phyloP scores from a whole-genome alignment of 352 stramenopile genomes.

The Globisporangium carolinianum region DNA sequence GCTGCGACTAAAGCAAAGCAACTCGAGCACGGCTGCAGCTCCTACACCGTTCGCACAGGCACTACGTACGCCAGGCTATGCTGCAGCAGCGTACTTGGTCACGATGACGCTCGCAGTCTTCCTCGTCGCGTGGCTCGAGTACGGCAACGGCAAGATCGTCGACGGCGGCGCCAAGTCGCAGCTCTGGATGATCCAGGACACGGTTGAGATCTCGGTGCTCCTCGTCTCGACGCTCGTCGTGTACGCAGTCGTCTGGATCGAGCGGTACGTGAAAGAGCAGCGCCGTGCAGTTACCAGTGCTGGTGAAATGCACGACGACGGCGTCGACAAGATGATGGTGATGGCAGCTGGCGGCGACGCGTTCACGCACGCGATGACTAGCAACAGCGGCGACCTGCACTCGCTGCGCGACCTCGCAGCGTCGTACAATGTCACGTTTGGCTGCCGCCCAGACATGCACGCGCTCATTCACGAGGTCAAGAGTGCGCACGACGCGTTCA shows the following conservation, averaged over 20 bases:
- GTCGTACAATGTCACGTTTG: constrained; percentile 19
- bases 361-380: background rate
- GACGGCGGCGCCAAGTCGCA: constrained; percentile 18
- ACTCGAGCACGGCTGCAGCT: background rate
- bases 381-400: constrained; percentile 8
- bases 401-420: constrained; percentile 24
- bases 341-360: background rate
- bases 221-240: constrained; percentile 8
- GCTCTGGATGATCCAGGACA: constrained; percentile 25
- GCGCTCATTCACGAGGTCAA: constrained; percentile 23
- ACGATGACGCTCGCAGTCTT: constrained; percentile 15
- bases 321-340: background rate
- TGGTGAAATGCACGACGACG: background rate
- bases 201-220: constrained; percentile 20
- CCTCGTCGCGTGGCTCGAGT: constrained; percentile 16
- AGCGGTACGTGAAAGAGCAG: constrained; percentile 2
- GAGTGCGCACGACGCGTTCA: constrained; percentile 7
- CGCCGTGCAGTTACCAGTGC: background rate
- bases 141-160: constrained; percentile 18
- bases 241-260: constrained; percentile 6
- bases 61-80: constrained; percentile 8
- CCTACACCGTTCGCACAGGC: constrained; percentile 17
- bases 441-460: constrained; percentile 25
- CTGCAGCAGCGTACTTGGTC: constrained; percentile 9
- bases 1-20: background rate